Base-by-base conservation (phyloP, 768 basidiomycete species). In the Boletus rubropictus region DNA sequence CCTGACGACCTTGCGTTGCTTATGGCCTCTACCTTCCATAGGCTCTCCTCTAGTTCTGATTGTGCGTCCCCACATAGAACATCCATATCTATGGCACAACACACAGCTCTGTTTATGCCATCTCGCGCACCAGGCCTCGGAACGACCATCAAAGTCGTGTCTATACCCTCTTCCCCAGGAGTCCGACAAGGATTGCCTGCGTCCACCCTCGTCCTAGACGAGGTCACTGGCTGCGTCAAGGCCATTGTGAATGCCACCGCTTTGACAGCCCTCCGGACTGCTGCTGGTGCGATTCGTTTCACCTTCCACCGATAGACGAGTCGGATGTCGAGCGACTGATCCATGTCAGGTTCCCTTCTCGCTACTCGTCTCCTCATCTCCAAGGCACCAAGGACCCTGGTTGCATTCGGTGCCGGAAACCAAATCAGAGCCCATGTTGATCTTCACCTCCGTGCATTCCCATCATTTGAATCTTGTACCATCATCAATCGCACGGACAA, bases 81-180 rank as follows among this genome's bases (percentile, higher is more conserved):
- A 0, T 65, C 72, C 0, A 61, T 92, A 10, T 68, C 70, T 0
- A 79, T 75, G 42, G 56, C 63, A 7, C 70, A 73, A 35, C 80
- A 89, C 54, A 82, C 74, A 1, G 71, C 77, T 0, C 70, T 96
- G 3, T 86, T 91, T 65, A 95, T 95, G 92, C 90, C 92, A 2
- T 79, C 87, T 7, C 77, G 84, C 21, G 70, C 84, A 9, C 61
- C 67, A 18, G 49, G 53, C 22, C 33, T 59, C n/a, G 81, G 81
- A 2, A 84, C 85, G 1, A 69, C 84, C 3, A 72, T 89, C 50
- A 94, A 96, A 65, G 76, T 89, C n/a, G 91, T 89, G 3, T 84
- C 81, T 24, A 74, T 91, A 2, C 91, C 91, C 0, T 69, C 65
- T 3, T 53, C 53, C 1, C 44, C 64, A 1, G 70, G 58, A 2